Evolutionary conservation across 1,284 basidiomycete species (phyloP).

Genomic region (Violaceomyces palustris): DNA sequence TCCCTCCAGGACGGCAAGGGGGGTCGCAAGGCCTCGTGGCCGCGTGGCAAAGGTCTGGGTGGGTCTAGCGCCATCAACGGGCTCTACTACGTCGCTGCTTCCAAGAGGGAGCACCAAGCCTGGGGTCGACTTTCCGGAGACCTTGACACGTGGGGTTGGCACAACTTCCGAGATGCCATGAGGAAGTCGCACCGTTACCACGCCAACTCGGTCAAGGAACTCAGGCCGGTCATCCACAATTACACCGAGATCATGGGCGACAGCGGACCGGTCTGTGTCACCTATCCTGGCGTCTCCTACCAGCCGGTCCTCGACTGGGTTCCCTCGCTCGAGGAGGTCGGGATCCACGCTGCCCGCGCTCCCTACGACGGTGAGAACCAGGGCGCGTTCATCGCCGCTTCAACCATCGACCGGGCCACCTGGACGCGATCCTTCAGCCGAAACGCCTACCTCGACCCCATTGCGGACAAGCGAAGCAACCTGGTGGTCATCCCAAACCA

Average conservation of each 20-base stretch:
- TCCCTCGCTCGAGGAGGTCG: constrained; percentile 15
- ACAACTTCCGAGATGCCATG: constrained; percentile 25
- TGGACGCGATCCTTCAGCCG: constrained; percentile 39
- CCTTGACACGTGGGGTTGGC: constrained; percentile 24
- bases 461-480: constrained; percentile 27
- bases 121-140: constrained; percentile 33
- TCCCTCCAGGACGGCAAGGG: constrained; percentile 10
- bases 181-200: constrained; percentile 32
- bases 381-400: constrained; percentile 34
- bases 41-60: constrained; percentile 56
- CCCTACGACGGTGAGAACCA: constrained; percentile 37
- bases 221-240: constrained; percentile 19
- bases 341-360: constrained; percentile 7
- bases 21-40: constrained; percentile 27
- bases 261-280: constrained; percentile 29
- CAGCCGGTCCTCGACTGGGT: constrained; percentile 32
- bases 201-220: constrained; percentile 9
- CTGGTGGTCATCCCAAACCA: constrained; percentile 42
- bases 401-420: constrained; percentile 33
- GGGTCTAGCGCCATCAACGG: constrained; percentile 57
- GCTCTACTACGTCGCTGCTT: constrained; percentile 45
- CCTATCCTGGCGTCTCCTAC: constrained; percentile 33
- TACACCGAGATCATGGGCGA: constrained; percentile 19
- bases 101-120: constrained; percentile 36
- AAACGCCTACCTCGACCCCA: constrained; percentile 39